phyloP scores from a whole-genome alignment of 768 basidiomycete genomes.

The Kwoniella pini region DNA sequence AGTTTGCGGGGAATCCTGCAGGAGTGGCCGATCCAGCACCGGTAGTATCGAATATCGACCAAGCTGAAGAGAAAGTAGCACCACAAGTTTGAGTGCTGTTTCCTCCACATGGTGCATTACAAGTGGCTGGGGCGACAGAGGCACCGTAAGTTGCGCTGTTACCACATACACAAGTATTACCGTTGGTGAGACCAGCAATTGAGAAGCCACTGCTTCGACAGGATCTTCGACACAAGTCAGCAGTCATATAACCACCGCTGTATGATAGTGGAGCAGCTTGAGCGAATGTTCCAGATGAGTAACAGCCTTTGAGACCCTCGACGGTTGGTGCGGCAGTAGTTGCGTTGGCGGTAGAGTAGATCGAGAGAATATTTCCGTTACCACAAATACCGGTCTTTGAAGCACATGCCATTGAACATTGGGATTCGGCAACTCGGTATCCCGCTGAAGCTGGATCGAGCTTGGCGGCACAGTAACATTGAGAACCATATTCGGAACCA shows the following conservation, averaged over 20 bases:
- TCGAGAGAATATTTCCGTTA: constrained; percentile 16
- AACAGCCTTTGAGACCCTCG: constrained; percentile 39
- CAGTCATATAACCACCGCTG: constrained; percentile 25
- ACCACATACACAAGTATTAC: constrained; percentile 44
- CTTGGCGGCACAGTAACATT: constrained; percentile 28
- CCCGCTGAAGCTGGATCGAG: constrained; percentile 22
- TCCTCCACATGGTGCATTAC: constrained; percentile 25
- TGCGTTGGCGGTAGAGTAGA: constrained; percentile 21
- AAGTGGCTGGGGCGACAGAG: constrained; percentile 11
- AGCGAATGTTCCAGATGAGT: constrained; percentile 21
- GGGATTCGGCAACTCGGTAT: constrained; percentile 7
- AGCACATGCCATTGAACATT: constrained; percentile 17
- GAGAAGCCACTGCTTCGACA: constrained; percentile 36
- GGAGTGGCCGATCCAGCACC: constrained; percentile 13
- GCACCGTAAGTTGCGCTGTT: constrained; percentile 26
- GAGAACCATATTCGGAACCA: constrained; percentile 26
- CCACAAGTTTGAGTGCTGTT: constrained; percentile 33
- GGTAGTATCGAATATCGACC: constrained; percentile 36
- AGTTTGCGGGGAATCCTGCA: constrained; percentile 26
- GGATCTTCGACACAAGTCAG: constrained; percentile 41
- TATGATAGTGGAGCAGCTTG: constrained; percentile 23
- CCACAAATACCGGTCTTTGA: constrained; percentile 26
- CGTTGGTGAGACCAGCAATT: constrained; percentile 30
- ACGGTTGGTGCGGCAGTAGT: constrained; percentile 2
- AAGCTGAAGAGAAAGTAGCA: constrained; percentile 18